Conservation (phyloP, 495 filamentous ascomycete genomes). For the Tetracladium setigerum region DNA sequence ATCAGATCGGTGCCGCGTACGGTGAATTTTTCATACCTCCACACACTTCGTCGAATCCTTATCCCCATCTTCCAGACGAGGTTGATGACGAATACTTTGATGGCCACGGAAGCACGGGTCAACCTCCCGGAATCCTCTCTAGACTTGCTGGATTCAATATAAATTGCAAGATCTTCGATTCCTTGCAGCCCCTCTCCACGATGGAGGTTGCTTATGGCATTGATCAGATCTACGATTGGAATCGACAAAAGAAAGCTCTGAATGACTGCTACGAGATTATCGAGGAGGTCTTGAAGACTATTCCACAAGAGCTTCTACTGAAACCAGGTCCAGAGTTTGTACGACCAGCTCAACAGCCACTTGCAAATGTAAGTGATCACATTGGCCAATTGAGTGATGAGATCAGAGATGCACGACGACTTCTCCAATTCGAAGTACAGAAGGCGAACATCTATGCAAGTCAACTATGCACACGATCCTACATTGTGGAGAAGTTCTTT, state of each 20-base stretch:
- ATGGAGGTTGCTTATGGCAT: constrained; percentile 70
- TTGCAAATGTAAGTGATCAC: neutral
- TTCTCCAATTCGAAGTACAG: constrained; percentile 71
- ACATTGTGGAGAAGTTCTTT: constrained; percentile 73
- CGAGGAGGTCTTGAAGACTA: constrained; percentile 49
- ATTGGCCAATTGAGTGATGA: too few relatives aligned
- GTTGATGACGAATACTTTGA: constrained; percentile 74
- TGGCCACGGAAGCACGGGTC: constrained; percentile 49
- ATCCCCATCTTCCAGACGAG: constrained; percentile 73
- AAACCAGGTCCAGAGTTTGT: constrained; percentile 18
- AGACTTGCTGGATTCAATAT: constrained; percentile 67
- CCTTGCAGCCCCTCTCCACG: constrained; percentile 59
- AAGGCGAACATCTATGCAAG: constrained; percentile 78
- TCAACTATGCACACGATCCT: constrained; percentile 66
- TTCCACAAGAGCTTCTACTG: constrained; percentile 55
- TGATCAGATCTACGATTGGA: constrained; percentile 62
- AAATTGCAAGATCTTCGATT: constrained; percentile 62
- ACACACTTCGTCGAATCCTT: constrained; percentile 61
- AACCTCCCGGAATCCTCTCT: constrained; percentile 55
- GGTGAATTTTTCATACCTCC: constrained; percentile 60
- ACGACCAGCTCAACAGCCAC: neutral
- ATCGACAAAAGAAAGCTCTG: constrained; percentile 56
- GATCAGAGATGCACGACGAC: constrained; percentile 8
- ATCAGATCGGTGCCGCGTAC: constrained; percentile 61
- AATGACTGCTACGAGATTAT: constrained; percentile 51